Percentiles rank a stretch among this genome's conserved stretches.
phyloP scores from a whole-genome alignment of 306 rosid genomes.

The Vigna angularis region DNA sequence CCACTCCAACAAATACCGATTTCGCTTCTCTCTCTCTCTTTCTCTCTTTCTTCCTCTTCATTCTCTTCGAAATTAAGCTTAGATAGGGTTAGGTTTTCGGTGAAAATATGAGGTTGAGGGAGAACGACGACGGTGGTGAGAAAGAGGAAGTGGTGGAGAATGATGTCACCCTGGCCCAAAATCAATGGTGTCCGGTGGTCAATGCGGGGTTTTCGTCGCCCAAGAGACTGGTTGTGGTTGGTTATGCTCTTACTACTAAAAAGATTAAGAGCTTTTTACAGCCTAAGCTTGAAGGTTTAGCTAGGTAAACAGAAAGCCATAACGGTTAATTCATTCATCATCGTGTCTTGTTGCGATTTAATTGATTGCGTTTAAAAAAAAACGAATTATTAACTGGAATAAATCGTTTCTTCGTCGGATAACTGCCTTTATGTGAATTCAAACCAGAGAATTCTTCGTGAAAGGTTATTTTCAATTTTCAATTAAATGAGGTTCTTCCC shows the following conservation, averaged over 20 bases:
- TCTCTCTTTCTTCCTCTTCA: not conserved
- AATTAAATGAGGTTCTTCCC: slow-evolving; percentile 25
- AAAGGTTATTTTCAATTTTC: slow-evolving; percentile 34
- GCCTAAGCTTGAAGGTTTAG: slow-evolving; percentile 86
- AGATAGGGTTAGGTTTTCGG: slow-evolving; percentile 42
- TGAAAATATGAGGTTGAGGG: slow-evolving; percentile 57
- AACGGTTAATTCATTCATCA: not conserved
- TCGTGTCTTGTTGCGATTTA: not conserved
- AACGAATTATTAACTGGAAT: not conserved
- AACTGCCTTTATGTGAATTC: not conserved
- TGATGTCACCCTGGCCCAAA: slow-evolving; percentile 34
- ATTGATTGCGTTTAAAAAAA: not conserved
- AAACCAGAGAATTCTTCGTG: slow-evolving; percentile 5
- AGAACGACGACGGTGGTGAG: slow-evolving; percentile 48
- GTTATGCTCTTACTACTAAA: slow-evolving; percentile 94
- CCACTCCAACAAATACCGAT: not conserved
- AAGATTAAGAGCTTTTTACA: slow-evolving; percentile 92
- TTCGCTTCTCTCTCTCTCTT: not conserved
- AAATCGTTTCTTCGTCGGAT: not conserved
- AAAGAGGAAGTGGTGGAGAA: slow-evolving; percentile 43
- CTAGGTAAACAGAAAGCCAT: slow-evolving; percentile 63
- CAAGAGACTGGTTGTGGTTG: slow-evolving; percentile 67
- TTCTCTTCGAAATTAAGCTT: not conserved
- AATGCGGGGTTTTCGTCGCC: slow-evolving; percentile 54
- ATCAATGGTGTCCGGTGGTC: slow-evolving; percentile 53